phyloP scores from a whole-genome alignment of 176 grass and related monocot genomes.

The Rhynchospora pubera region DNA sequence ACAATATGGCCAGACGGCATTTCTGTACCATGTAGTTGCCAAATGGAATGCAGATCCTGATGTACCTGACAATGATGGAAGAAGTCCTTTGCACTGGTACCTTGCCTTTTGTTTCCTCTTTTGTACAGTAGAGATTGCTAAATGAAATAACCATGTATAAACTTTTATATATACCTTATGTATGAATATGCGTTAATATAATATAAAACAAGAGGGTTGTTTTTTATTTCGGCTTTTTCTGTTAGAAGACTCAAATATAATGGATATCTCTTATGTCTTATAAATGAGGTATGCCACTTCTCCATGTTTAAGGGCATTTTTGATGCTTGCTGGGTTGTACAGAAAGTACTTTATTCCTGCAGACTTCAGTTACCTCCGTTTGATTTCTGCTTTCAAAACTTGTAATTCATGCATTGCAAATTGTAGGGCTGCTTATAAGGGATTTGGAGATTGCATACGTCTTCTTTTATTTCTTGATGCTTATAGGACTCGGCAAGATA shows the following conservation, averaged over 20 bases:
- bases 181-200: not conserved
- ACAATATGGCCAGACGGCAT: constrained; percentile 88
- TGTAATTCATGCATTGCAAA: constrained; percentile 10
- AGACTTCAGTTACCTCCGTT: not conserved
- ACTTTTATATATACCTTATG: not conserved
- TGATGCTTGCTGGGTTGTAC: not conserved
- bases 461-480: constrained; percentile 99
- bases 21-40: constrained; percentile 76
- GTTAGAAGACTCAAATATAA: not conserved
- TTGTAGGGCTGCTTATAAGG: constrained; percentile 97
- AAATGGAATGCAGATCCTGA: constrained; percentile 99
- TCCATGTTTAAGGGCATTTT: not conserved
- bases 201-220: not conserved
- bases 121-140: not conserved
- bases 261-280: not conserved
- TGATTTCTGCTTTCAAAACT: not conserved
- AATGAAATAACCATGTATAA: not conserved
- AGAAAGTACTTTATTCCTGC: not conserved
- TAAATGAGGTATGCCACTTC: not conserved
- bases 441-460: constrained; percentile 87
- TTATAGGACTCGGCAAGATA: constrained; percentile 79
- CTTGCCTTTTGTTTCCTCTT: not conserved
- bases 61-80: constrained; percentile 95
- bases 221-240: not conserved
- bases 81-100: constrained; percentile 89